phyloP scores from a whole-genome alignment of 2,329 filamentous ascomycete genomes.

The Aotearoamyces nothofagi region DNA sequence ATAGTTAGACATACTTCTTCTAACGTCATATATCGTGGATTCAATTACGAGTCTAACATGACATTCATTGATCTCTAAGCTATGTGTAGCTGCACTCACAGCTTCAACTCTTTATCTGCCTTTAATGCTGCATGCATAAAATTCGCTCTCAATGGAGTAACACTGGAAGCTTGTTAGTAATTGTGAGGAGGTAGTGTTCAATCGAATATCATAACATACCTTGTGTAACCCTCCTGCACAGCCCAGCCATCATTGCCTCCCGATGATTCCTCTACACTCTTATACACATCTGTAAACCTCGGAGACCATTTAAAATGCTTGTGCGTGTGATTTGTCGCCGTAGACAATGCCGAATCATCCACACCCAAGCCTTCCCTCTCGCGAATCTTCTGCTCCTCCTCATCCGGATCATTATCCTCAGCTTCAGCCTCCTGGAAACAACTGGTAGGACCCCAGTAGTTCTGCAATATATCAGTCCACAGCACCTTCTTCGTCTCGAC shows the following conservation, averaged over 20 bases:
- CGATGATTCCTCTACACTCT: conserved; percentile 63
- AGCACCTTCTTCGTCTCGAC: conserved; percentile 58
- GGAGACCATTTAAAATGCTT: conserved; percentile 95
- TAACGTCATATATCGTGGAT: conserved; percentile 2
- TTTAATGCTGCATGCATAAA: conserved; percentile 65
- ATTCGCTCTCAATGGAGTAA: conserved; percentile 84
- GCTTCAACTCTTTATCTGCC: conserved; percentile 57
- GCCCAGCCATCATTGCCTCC: conserved; percentile 90
- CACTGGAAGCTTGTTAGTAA: conserved; percentile 31
- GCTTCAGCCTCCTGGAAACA: conserved; percentile 74
- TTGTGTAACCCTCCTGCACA: conserved; percentile 75
- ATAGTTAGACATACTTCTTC: conserved; percentile 10
- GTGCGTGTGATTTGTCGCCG: conserved; percentile 40
- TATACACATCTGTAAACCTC: conserved; percentile 71
- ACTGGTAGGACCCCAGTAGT: conserved; percentile 71
- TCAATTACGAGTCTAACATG: conserved; percentile 14
- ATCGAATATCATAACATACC: too few relatives aligned
- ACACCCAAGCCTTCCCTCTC: conserved; percentile 37
- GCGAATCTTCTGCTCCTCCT: conserved; percentile 61
- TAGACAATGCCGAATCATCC: conserved; percentile 16
- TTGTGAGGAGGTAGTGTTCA: conserved; percentile 1
- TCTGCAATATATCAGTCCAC: conserved; percentile 82
- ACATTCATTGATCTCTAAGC: conserved; percentile 15
- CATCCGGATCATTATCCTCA: conserved; percentile 43
- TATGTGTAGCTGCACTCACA: conserved; percentile 50